phyloP scores from a whole-genome alignment of 2,329 filamentous ascomycete genomes.

The Tolypocladium guangdongense region DNA sequence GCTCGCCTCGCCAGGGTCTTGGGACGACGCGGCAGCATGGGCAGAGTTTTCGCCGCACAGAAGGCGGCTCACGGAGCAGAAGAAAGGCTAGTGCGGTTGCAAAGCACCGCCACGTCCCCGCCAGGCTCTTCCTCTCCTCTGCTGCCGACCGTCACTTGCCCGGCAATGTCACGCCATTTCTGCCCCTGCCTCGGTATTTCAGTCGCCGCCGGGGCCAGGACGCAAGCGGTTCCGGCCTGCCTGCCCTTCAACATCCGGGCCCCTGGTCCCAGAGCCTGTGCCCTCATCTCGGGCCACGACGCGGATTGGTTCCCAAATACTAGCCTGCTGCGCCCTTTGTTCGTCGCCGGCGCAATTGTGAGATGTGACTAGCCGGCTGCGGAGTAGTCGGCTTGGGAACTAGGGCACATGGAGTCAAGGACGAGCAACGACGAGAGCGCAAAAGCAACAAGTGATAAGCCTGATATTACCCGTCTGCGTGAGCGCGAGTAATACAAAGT shows the following conservation, averaged over 20 bases:
- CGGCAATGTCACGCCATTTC: neutral
- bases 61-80: neutral
- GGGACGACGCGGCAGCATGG: too few species aligned
- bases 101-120: neutral
- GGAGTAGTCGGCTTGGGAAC: neutral
- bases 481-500: too few species aligned
- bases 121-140: too few species aligned
- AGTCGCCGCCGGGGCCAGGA: neutral
- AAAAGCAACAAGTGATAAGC: neutral
- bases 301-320: neutral
- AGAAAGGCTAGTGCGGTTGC: neutral
- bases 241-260: neutral
- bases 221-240: neutral
- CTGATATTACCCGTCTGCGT: too few species aligned
- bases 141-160: too few species aligned
- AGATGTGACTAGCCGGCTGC: neutral
- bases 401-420: neutral
- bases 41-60: too few species aligned
- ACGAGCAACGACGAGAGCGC: neutral
- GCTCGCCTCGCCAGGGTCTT: neutral
- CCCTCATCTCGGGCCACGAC: neutral
- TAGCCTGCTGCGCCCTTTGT: neutral
- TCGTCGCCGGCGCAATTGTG: neutral
- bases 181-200: neutral
- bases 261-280: neutral